Base-by-base conservation (phyloP, 2,329 filamentous ascomycete species). In the Tolypocladium inflatum region DNA sequence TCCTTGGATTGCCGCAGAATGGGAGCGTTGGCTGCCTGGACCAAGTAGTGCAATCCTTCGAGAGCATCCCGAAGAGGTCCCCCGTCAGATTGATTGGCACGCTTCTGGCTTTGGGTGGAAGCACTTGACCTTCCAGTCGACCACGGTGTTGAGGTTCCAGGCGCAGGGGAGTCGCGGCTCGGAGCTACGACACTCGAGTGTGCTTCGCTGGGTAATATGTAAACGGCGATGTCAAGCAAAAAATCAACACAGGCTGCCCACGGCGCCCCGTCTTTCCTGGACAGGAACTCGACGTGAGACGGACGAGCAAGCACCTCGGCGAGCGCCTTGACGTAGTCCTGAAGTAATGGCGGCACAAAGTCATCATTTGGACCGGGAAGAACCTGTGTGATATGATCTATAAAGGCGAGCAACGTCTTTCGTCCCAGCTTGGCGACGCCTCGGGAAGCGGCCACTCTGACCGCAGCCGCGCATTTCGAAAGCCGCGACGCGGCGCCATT, bases 321-420 rank as follows among this genome's bases (percentile, higher is more conserved):
- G 63, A 99, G 75, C 23, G 86, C 82, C 74, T 90, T 96, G 63
- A 90, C 80, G 69, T 97, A 96, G 67, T 94, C 85, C 54, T 85
- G 80, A 30, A 86, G 75, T 6, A 99, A 78, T 15, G 88, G 86
- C 58, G 85, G 79, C 62, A 90, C 85, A 57, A 88, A 82, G 2
- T 77, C 80, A 17, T 84, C 84, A 57, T 85, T 81, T 4, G 74
- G 72, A 0, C 77, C 80, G 2, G 85, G 82, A 4, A 96, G 77
- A 21, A 85, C 84, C 63, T 96, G 86, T 3, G 84, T 86, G 60
- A 97, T 87, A 72, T 96, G 91, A 62, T 91, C 86, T 62, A 96
- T 78, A 19, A 97, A 76, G 7, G 88, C 84, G 64, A 87, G 82
- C n/a, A 93, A 78, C 0, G 91, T 93, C 70, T 91, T 95, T 60